Conservation (phyloP, 2,329 filamentous ascomycete genomes). For the Seiridium cupressi region DNA sequence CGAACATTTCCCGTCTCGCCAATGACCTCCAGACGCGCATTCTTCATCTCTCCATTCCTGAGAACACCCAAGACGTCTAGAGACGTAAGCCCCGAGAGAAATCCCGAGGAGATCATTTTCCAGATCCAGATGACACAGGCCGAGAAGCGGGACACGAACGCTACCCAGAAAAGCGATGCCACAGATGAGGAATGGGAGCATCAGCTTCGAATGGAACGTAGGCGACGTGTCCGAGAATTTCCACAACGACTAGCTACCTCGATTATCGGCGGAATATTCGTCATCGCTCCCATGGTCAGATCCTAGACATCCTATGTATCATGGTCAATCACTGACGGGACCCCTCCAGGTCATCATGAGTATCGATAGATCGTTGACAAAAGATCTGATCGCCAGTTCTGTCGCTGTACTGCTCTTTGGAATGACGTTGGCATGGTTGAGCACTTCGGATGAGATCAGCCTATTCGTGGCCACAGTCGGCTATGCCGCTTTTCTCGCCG, state of each 20-base stretch:
- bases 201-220: slow-evolving; percentile 1
- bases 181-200: slow-evolving; percentile 7
- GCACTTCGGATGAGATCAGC: slow-evolving; percentile 9
- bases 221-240: slow-evolving; percentile 6
- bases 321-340: background rate
- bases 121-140: background rate
- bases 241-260: slow-evolving; percentile 7
- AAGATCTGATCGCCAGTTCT: background rate
- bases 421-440: slow-evolving; percentile 7
- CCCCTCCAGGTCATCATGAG: background rate
- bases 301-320: background rate
- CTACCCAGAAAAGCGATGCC: slow-evolving; percentile 1
- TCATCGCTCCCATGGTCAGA: slow-evolving; percentile 11
- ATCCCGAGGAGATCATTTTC: background rate
- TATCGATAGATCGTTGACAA: background rate
- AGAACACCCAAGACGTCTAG: background rate
- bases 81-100: background rate
- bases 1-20: background rate
- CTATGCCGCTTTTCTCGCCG: slow-evolving; percentile 10
- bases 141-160: background rate
- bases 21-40: background rate
- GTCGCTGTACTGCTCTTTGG: slow-evolving; percentile 8
- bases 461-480: slow-evolving; percentile 9
- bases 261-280: slow-evolving; percentile 7
- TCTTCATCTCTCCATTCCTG: slow-evolving; percentile 7